phyloP scores from a whole-genome alignment of 164 flowering plant genomes.

The Dillenia suffruticosa region DNA sequence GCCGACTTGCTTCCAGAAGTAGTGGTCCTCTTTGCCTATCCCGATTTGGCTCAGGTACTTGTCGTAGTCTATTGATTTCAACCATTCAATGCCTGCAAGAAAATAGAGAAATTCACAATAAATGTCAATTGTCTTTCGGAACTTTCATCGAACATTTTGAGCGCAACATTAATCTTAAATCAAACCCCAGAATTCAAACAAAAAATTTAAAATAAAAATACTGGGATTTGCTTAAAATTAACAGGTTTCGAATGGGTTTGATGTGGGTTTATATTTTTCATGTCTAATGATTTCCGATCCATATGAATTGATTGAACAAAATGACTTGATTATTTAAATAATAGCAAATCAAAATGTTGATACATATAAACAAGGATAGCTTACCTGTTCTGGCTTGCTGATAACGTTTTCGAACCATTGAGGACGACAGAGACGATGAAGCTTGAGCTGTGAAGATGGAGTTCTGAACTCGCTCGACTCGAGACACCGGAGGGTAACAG shows the following conservation, averaged over 20 bases:
- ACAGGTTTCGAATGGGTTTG: no score
- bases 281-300: no score
- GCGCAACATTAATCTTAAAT: neutral
- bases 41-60: slow-evolving; percentile 56
- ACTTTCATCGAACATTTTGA: slow-evolving; percentile 40
- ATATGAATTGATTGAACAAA: no score
- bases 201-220: no score
- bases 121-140: slow-evolving; percentile 4
- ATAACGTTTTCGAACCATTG: neutral
- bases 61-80: slow-evolving; percentile 24
- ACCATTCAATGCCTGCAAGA: slow-evolving; percentile 18
- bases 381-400: neutral
- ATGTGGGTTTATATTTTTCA: no score
- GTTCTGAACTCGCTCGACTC: no score
- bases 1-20: slow-evolving; percentile 79
- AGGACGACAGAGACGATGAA: neutral
- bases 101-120: neutral
- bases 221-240: no score
- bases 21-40: slow-evolving; percentile 59
- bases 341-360: neutral
- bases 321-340: no score
- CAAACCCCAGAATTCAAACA: neutral
- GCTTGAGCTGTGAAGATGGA: neutral
- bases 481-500: no score
- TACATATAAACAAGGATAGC: neutral